Evolutionary conservation across 1,139 yeast species (phyloP), one percentile per base, ranked within the genome.

Genomic region (Suhomyces yuchorum): DNA sequence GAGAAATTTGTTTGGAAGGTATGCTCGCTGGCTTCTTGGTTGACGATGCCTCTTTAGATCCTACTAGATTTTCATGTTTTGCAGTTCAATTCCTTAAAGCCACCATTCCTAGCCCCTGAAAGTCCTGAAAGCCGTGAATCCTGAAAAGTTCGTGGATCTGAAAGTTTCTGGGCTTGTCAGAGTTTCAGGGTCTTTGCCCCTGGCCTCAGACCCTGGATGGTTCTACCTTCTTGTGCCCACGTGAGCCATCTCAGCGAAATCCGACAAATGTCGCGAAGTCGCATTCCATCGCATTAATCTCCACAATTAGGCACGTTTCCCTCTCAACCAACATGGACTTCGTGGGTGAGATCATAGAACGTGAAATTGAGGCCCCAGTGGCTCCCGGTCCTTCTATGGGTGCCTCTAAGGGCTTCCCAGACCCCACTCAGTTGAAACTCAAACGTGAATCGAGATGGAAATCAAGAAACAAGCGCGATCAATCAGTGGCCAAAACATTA

Each of bases 271-370:
- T 37, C 39, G 30, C 39, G 20, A 23, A 15, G 39, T 37, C 39
- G 39, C 39, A 23, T 5, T 14, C n/a, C 32, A 22, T 37, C 39
- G 30, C 39, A 23, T 24, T 37, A 23, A 23, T 15, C 39, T 22
- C 39, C 18, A 37, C 30, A 23, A 20, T 14, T 30, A 15, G 8
- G 28, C 26, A 34, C 39, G 24, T 22, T 14, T 37, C 19, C 8
- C 22, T 35, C 4, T 17, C 33, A 45, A 42, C 17, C 14, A 20
- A 18, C 24, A 47, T 87, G 93, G 87, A 86, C 64, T 71, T 84
- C 56, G 69, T 87, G 17, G 89, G 90, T 8, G 96, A 88, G 50
- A 86, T 88, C 39, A 83, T 87, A 8, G 96, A 87, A 64, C 83
- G 77, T 50, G 85, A 84, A 33, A 70, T 71, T 0, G 68, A 57